Evolutionary conservation across 1,284 basidiomycete species (phyloP).

Genomic region (Kwoniella shivajii): DNA sequence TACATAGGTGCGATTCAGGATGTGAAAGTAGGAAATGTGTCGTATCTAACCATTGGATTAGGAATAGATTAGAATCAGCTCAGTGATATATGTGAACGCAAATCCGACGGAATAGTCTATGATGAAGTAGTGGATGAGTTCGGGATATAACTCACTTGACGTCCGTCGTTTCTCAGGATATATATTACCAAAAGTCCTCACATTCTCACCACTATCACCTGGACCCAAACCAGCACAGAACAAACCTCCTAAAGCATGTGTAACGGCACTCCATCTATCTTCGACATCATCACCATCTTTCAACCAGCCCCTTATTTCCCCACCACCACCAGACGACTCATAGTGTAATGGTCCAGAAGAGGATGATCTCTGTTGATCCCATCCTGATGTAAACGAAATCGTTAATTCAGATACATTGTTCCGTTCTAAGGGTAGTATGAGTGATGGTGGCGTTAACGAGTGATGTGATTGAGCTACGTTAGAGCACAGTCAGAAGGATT

Average conservation of each 20-base stretch:
- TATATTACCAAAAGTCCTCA: slow-evolving; percentile 55
- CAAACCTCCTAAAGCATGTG: slow-evolving; percentile 85
- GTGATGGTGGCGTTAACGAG: slow-evolving; percentile 76
- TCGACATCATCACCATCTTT: slow-evolving; percentile 65
- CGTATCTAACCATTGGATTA: slow-evolving; percentile 25
- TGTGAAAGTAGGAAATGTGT: slow-evolving; percentile 60
- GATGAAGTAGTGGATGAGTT: neutral
- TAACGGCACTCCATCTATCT: slow-evolving; percentile 77
- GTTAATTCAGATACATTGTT: slow-evolving; percentile 84
- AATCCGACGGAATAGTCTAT: neutral
- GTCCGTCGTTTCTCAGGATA: slow-evolving; percentile 67
- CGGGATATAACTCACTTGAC: slow-evolving; percentile 53
- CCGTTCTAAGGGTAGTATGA: slow-evolving; percentile 82
- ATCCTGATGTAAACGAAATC: slow-evolving; percentile 84
- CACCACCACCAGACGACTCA: slow-evolving; percentile 76
- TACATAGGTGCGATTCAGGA: slow-evolving; percentile 82
- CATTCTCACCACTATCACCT: slow-evolving; percentile 63
- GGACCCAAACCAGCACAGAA: slow-evolving; percentile 91
- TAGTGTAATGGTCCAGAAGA: slow-evolving; percentile 61
- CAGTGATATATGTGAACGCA: neutral
- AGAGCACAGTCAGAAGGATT: neutral
- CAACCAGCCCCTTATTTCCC: slow-evolving; percentile 89
- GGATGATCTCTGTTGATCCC: slow-evolving; percentile 86
- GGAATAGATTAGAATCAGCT: slow-evolving; percentile 43
- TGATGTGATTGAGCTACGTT: slow-evolving; percentile 70